Percentiles rank a stretch among this genome's conserved stretches.
These are phyloP conservation scores for Phaeotremella fagi DNA, from an alignment of 768 basidiomycete genomes.

Conservation along the genomic window DNA sequence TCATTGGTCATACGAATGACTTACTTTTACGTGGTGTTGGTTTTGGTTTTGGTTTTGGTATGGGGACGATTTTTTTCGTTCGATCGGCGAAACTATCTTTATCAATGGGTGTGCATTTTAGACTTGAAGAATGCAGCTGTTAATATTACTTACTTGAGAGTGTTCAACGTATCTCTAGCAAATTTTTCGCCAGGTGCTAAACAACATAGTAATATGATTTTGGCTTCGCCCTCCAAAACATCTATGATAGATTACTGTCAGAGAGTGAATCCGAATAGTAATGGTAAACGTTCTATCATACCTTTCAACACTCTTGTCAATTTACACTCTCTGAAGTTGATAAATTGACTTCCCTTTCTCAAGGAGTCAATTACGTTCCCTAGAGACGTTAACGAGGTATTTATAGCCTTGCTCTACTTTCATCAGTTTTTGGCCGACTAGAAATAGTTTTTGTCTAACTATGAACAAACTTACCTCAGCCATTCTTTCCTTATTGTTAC, in stretches of 20 bases:
- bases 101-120: too few species aligned
- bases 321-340: slow-evolving; percentile 64
- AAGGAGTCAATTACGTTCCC: slow-evolving; percentile 84
- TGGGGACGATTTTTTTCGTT: too few species aligned
- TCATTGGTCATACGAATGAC: too few species aligned
- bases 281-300: too few species aligned
- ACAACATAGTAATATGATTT: slow-evolving; percentile 79
- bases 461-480: slow-evolving; percentile 55
- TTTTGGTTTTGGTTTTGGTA: too few species aligned
- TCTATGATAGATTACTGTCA: slow-evolving; percentile 52
- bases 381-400: slow-evolving; percentile 78
- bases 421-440: too few species aligned
- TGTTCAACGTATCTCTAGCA: slow-evolving; percentile 80
- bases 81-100: too few species aligned
- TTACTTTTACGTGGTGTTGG: too few species aligned
- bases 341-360: slow-evolving; percentile 67
- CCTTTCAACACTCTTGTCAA: too few species aligned
- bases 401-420: slow-evolving; percentile 67
- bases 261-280: too few species aligned
- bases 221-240: slow-evolving; percentile 73
- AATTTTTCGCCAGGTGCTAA: slow-evolving; percentile 77
- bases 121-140: too few species aligned
- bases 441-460: too few species aligned
- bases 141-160: slow-evolving; percentile 80
- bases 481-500: slow-evolving; percentile 81